Evolutionary conservation across 306 rosid species (phyloP), one percentile per base, ranked within the genome.

Genomic region (Inga leiocalycina): DNA sequence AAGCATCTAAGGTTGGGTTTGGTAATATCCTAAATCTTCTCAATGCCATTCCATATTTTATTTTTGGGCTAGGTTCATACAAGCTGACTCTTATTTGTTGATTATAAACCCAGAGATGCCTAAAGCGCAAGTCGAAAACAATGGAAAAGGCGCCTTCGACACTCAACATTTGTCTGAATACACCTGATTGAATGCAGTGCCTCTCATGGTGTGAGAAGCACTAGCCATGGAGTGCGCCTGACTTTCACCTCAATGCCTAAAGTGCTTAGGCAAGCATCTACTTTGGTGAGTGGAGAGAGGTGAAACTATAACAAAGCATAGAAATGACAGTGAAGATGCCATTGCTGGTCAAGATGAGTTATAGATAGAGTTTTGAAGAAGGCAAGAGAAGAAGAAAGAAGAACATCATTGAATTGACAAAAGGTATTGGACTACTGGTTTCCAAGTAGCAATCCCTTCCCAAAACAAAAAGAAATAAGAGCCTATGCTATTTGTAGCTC

Each of bases 381-480:
- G 8, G 64, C 46, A 19, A 22, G 44, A 79, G 39, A 73, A 45
- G 61, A 78, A 19, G 49, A 35, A 67, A 39, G 30, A 34, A 37
- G 74, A 77, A 82, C 54, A 76, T 62, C 37, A 51, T 61, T 51
- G 44, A 71, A 71, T 51, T 71, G 37, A 64, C 8, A 44, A 48
- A n/a, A 22, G 11, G 61, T 27, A 52, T 22, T 56, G 43, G 43
- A 1, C 43, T 39, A 39, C 43, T 39, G 12, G 71, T 45, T 27
- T 57, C n/a, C 62, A 82, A 39, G 41, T 37, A 73, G 66, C 65
- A 71, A 75, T 71, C 13, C 69, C 44, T 71, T 76, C 44, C 22
- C 19, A 79, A 82, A 86, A 70, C 61, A 79, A 59, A 77, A 86
- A 15, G 39, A 71, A n/a, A 69, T 17, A 17, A 69, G 74, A 69